Evolutionary conservation across 495 filamentous ascomycete genomes (phyloP), one percentile per base, ranked within the genome.

Genomic region (Hapsidospora chrysogenum): DNA sequence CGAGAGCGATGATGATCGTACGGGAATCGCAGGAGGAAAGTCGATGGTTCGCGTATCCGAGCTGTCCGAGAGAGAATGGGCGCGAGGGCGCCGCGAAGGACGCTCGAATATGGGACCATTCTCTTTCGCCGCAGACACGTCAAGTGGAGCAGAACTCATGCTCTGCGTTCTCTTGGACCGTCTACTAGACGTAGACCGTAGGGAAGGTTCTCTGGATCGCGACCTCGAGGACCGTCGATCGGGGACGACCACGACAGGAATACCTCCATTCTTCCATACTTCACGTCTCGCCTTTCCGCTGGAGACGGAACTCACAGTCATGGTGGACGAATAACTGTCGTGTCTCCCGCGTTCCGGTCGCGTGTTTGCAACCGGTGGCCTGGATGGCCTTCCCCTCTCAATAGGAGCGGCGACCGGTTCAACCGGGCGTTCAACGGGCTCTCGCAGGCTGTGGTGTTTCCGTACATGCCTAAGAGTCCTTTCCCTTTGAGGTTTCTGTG

Each of bases 201-300:
- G 52, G 9, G 67, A 72, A 4, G 63, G 63, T 21, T 60, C 55
- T 15, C 49, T 57, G 35, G 39, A 50, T 28, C 70, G 72, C 29
- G 67, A 70, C 8, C 78, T 51, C 9, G 79, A 83, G 9, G 78
- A 72, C 15, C 53, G 63, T 27, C 80, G 64, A 29, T 82, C 65
- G 9, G 80, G 80, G 27, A 84, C 70, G 14, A 84, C 69, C 11
- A 81, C 70, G 32, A 84, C 78, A 4, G 76, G 76, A 34, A 80
- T 77, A 4, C 54, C 63, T 19, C 66, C 66, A 26, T 45, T 60
- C 41, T 60, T 67, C 50, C 58, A 50, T 6, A 74, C 61, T 31
- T 77, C 71, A 20, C 64, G 59, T n/a, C 64, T 58, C 9, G 62
- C 63, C 34, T 60, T 70, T 21, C 52, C 58, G 41, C 63, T 68